These are phyloP conservation scores for Ettlia oleoabundans DNA, from an alignment of 139 green algal genomes.

Conservation along the genomic window DNA sequence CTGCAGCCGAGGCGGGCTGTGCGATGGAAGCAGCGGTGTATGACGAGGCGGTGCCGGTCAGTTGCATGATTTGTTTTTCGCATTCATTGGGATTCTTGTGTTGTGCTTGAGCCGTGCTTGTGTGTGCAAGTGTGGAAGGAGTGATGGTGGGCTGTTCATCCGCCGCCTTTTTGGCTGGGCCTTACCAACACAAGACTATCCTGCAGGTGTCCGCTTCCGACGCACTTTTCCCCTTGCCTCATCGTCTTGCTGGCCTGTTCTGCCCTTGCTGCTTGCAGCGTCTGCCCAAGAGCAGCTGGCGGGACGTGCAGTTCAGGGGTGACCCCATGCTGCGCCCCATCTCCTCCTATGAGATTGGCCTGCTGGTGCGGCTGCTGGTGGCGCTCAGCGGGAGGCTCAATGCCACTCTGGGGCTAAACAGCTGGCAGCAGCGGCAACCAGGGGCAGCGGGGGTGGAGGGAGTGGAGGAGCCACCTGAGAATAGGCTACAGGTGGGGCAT, in stretches of 20 bases:
- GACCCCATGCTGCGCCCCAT: constrained; percentile 83
- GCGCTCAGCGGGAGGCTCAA: constrained; percentile 55
- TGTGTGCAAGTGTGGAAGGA: not conserved
- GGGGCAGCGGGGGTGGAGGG: constrained; percentile 6
- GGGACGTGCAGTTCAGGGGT: constrained; percentile 69
- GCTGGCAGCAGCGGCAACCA: not conserved
- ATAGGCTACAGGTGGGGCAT: constrained; percentile 53
- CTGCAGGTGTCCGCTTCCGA: too few species aligned
- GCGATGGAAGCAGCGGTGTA: constrained; percentile 12
- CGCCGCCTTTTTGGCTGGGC: too few species aligned
- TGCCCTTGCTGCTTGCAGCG: constrained; percentile 22
- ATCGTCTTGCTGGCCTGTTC: not conserved
- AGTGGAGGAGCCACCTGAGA: constrained; percentile 57
- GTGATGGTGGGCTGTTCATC: too few species aligned
- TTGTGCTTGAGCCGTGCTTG: too few species aligned
- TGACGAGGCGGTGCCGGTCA: constrained; percentile 29
- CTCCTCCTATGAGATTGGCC: constrained; percentile 70
- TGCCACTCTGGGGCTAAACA: constrained; percentile 55
- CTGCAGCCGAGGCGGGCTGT: constrained; percentile 3
- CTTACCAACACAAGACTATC: too few species aligned
- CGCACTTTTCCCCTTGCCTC: not conserved
- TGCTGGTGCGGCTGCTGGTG: constrained; percentile 78
- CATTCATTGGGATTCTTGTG: too few species aligned
- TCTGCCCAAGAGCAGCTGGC: constrained; percentile 58
- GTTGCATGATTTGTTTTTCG: not conserved